Percentiles rank a stretch among this genome's conserved stretches.
Evolutionary conservation across 2,329 filamentous ascomycete species (phyloP).

Genomic region (Colletotrichum tropicale): DNA sequence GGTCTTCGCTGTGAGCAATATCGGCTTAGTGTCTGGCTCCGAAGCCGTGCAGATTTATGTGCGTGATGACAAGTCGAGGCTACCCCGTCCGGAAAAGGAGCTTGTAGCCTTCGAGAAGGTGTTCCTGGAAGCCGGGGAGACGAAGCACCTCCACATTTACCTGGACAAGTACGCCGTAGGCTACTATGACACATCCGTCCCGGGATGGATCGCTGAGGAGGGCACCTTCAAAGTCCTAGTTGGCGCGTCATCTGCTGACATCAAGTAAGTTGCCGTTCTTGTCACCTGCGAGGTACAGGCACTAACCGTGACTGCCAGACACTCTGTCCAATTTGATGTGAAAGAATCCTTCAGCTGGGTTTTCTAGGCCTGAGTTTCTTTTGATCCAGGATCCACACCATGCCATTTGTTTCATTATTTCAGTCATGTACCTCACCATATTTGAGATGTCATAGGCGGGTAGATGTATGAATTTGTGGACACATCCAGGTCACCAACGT

Average conservation of each 20-base stretch:
- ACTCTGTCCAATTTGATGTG: conserved; percentile 56
- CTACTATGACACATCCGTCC: conserved; percentile 66
- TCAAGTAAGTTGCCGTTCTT: conserved; percentile 33
- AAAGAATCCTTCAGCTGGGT: conserved; percentile 70
- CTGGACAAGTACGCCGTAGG: conserved; percentile 57
- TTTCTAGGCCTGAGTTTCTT: conserved; percentile 44
- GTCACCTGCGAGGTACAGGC: neutral
- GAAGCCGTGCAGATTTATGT: conserved; percentile 75
- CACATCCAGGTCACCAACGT: neutral
- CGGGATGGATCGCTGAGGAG: conserved; percentile 70
- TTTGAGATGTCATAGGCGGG: neutral
- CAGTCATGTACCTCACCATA: neutral
- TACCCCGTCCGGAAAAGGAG: conserved; percentile 74
- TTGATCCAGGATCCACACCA: neutral
- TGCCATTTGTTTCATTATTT: neutral
- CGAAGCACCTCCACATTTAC: conserved; percentile 49
- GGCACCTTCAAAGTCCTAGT: conserved; percentile 65
- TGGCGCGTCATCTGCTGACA: conserved; percentile 66
- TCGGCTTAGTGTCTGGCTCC: conserved; percentile 58
- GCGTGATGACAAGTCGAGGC: conserved; percentile 63
- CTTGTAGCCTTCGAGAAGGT: conserved; percentile 73
- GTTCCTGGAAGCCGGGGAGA: conserved; percentile 60
- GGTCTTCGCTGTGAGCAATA: conserved; percentile 57
- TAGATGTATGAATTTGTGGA: neutral
- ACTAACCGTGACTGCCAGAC: conserved; percentile 24